Percentiles rank a stretch among this genome's conserved stretches.
These are phyloP conservation scores for Cucumis cinereus DNA, from an alignment of 306 rosid genomes.

Conservation along the genomic window DNA sequence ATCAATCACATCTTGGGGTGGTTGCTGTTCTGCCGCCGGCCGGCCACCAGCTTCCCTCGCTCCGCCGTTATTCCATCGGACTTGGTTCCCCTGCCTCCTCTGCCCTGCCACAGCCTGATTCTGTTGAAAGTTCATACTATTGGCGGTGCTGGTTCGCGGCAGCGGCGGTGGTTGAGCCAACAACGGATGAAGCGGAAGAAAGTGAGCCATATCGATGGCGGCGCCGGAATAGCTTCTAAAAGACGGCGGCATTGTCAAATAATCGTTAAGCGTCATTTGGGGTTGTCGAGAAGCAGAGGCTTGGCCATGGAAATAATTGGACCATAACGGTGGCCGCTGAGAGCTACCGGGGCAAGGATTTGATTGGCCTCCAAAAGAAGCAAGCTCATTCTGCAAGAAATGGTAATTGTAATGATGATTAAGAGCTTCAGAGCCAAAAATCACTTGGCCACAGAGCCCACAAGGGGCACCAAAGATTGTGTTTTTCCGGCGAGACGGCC, in stretches of 20 bases:
- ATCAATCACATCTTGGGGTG: not conserved
- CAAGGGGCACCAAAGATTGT: not conserved
- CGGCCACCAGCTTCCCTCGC: not conserved
- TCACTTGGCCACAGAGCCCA: not conserved
- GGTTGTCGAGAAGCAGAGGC: conserved; percentile 5
- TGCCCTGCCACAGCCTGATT: not conserved
- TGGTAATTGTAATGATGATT: not conserved
- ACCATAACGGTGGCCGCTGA: not conserved
- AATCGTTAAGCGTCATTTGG: not conserved
- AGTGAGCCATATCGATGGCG: not conserved
- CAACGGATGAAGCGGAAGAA: not conserved
- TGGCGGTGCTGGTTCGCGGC: not conserved
- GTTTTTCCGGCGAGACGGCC: not conserved
- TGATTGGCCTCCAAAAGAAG: not conserved
- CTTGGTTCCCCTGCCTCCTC: not conserved
- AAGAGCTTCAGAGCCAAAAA: not conserved
- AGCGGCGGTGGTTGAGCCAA: not conserved
- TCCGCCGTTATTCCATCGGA: not conserved
- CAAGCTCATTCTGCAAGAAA: not conserved
- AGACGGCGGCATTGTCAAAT: not conserved
- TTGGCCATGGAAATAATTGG: not conserved
- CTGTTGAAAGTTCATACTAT: not conserved
- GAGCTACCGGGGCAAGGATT: not conserved
- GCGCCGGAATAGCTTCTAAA: not conserved
- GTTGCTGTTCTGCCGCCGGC: not conserved